Evolutionary conservation across 2,329 filamentous ascomycete species (phyloP), one percentile per base, ranked within the genome.

Genomic region (Apiospora aurea): DNA sequence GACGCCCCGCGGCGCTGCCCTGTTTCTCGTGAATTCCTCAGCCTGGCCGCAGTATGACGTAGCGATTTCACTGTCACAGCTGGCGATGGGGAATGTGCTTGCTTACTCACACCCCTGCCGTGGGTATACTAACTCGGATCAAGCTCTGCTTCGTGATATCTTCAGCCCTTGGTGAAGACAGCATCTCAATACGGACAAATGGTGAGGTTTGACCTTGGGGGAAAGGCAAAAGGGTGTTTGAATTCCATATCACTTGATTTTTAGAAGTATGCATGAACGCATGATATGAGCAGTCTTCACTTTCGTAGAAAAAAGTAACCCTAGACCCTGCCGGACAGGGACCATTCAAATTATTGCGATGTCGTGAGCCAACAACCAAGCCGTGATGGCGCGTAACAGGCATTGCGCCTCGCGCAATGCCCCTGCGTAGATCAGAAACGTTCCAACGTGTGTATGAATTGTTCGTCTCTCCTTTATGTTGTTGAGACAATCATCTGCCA

Each of bases 381-480:
- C 26, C 8, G 51, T 13, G 26, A 57, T 47, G 29, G 24, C 26
- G 51, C 51, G 26, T 5, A 13, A n/a, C 29, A 38, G 53, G 16
- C 29, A 61, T 38, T 38, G 29, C 18, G 6, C 29, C 21, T 38
- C 18, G 18, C 11, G 18, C 10, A 61, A 38, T n/a, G 29, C 57
- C 57, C 57, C 57, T 64, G 57, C 10, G 57, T 64, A 41, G 57
- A 64, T 64, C 57, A n/a, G 34, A 64, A 38, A 64, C 41, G 57
- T 41, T 64, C 38, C 53, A 61, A 61, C 16, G 7, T 11, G 16
- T 8, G 29, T 11, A 16, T 8, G 29, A 61, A 21, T 18, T 18
- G 34, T n/a, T 21, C 53, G 26, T 61, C 26, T 34, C 29, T 38
- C 49, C 49, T 26, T 26, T 34, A 10, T 34, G 8, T 24, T 51